Conservation (phyloP, 164 flowering plant genomes). For the Cinnamomum micranthum region DNA sequence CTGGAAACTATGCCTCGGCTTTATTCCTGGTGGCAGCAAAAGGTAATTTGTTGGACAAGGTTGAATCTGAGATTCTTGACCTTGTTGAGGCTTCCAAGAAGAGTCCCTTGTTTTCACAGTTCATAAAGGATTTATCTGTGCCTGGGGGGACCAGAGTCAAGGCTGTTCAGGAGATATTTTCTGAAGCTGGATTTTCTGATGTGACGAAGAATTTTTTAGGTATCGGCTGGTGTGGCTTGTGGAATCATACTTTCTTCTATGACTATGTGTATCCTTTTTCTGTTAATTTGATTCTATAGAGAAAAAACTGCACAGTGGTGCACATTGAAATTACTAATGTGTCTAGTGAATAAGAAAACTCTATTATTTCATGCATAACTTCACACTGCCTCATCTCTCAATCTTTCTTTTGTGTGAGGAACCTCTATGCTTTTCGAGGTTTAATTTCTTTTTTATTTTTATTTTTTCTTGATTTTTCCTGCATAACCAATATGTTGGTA, state of each 20-base stretch:
- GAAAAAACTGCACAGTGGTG: too few species aligned
- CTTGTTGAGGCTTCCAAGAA: conserved; percentile 64
- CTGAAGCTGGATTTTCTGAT: conserved; percentile 64
- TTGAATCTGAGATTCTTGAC: conserved; percentile 67
- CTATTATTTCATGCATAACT: too few species aligned
- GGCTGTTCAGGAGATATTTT: conserved; percentile 53
- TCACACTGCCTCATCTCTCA: too few species aligned
- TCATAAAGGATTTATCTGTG: conserved; percentile 69
- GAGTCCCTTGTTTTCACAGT: conserved; percentile 59
- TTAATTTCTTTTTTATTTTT: too few species aligned
- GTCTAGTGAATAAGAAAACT: too few species aligned
- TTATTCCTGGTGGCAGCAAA: conserved; percentile 64
- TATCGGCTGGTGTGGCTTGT: conserved; percentile 12
- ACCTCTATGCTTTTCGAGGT: too few species aligned
- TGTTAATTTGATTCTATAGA: too few species aligned
- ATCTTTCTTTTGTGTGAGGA: too few species aligned
- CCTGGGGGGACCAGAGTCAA: conserved; percentile 47
- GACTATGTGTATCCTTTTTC: too few species aligned
- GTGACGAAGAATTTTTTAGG: conserved; percentile 73
- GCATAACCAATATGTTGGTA: too few species aligned
- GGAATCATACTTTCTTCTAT: not conserved
- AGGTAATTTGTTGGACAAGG: conserved; percentile 62
- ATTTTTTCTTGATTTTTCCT: too few species aligned
- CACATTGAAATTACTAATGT: too few species aligned
- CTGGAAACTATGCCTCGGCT: conserved; percentile 92